Conservation (phyloP, 2,329 filamentous ascomycete genomes). For the Ambrosiella xylebori region DNA sequence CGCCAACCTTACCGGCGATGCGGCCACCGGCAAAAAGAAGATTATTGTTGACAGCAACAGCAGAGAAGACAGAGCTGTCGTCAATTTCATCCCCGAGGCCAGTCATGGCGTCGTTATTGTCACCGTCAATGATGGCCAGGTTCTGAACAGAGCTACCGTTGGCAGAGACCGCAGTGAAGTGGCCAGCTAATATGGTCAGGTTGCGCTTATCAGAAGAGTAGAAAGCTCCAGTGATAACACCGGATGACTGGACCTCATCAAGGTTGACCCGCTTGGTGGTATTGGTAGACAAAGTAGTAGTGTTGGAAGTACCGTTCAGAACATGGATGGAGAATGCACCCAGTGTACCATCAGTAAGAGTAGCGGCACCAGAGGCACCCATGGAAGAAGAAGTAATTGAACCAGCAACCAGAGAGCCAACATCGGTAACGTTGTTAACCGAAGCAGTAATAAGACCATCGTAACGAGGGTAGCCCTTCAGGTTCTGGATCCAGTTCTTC, state of each 20-base stretch:
- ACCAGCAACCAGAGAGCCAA: slow-evolving; percentile 62
- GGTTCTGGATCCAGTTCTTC: slow-evolving; percentile 73
- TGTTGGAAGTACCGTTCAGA: slow-evolving; percentile 21
- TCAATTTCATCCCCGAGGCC: slow-evolving; percentile 53
- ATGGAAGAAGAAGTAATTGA: slow-evolving; percentile 61
- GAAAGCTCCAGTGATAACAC: slow-evolving; percentile 64
- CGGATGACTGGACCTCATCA: slow-evolving; percentile 23
- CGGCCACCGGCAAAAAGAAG: slow-evolving; percentile 69
- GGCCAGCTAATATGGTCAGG: slow-evolving; percentile 73
- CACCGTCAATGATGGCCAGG: slow-evolving; percentile 63
- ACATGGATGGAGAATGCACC: slow-evolving; percentile 42
- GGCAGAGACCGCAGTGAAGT: slow-evolving; percentile 55
- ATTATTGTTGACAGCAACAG: slow-evolving; percentile 49
- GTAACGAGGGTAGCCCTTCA: slow-evolving; percentile 48
- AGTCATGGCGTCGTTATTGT: slow-evolving; percentile 45
- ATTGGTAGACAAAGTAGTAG: slow-evolving; percentile 20
- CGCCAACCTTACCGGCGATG: slow-evolving; percentile 52
- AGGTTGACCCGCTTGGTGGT: slow-evolving; percentile 20
- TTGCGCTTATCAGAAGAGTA: slow-evolving; percentile 55
- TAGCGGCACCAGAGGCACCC: slow-evolving; percentile 54
- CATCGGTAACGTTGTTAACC: slow-evolving; percentile 45
- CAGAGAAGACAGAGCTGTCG: slow-evolving; percentile 54
- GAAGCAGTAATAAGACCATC: slow-evolving; percentile 55
- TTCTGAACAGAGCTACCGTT: slow-evolving; percentile 63
- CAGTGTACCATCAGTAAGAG: slow-evolving; percentile 37